phyloP scores from a whole-genome alignment of 129 eudicot species.

The Ambrosia trifida region DNA sequence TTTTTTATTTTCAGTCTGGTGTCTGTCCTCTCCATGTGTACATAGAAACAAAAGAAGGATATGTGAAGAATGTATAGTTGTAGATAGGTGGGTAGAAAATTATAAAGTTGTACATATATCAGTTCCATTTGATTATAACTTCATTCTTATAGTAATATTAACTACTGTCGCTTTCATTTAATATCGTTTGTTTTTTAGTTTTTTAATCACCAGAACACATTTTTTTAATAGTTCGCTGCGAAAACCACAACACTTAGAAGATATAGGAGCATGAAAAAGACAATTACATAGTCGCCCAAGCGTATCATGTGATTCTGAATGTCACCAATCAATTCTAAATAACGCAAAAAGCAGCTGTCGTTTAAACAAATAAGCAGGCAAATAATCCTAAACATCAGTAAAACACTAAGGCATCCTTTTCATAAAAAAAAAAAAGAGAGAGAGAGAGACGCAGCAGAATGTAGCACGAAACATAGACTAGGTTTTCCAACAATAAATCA shows the following conservation, averaged over 20 bases:
- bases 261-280: no score
- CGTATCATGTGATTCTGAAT: no score
- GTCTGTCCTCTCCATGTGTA: constrained; percentile 39
- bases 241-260: no score
- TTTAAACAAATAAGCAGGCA: no score
- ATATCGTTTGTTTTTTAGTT: no score
- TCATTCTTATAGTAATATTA: no score
- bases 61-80: constrained; percentile 24
- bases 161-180: no score
- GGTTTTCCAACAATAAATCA: constrained; percentile 21
- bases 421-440: not conserved
- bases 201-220: no score
- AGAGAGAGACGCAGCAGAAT: not conserved
- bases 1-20: constrained; percentile 28
- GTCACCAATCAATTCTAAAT: no score
- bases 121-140: constrained; percentile 16
- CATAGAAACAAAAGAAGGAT: constrained; percentile 38
- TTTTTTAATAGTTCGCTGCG: no score
- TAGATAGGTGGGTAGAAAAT: constrained; percentile 27
- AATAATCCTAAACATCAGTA: not conserved
- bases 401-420: not conserved
- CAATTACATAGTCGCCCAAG: no score
- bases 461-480: constrained; percentile 15
- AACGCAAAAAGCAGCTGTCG: no score
- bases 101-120: constrained; percentile 25